Percentiles rank a stretch among this genome's conserved stretches.
Evolutionary conservation across 352 stramenopile species (phyloP).

Genomic region (Elongisporangium anandrum): DNA sequence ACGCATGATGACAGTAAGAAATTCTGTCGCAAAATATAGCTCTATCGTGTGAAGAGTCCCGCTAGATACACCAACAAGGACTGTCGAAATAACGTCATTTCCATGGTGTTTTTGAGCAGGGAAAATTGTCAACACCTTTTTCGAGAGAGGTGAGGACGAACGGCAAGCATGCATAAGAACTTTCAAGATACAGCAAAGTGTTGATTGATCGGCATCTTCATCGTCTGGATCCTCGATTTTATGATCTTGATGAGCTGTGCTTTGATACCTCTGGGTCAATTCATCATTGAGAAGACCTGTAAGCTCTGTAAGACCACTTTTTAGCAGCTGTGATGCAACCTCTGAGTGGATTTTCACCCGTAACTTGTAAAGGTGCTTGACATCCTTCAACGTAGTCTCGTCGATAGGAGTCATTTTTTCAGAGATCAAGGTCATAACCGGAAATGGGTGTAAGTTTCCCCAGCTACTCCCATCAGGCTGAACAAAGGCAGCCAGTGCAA

Average conservation of each 20-base stretch:
- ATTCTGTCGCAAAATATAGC: constrained; percentile 58
- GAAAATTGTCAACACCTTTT: constrained; percentile 38
- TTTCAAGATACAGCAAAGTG: constrained; percentile 67
- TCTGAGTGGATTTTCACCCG: constrained; percentile 14
- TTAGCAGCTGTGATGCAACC: constrained; percentile 53
- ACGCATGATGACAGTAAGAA: constrained; percentile 57
- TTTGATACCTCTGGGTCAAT: constrained; percentile 26
- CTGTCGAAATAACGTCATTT: constrained; percentile 38
- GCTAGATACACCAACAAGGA: constrained; percentile 23
- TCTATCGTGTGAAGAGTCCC: constrained; percentile 38
- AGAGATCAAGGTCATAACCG: constrained; percentile 36
- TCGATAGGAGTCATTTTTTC: constrained; percentile 10
- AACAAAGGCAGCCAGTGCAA: constrained; percentile 64
- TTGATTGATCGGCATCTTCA: constrained; percentile 65
- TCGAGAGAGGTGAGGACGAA: constrained; percentile 58
- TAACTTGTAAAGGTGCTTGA: constrained; percentile 12
- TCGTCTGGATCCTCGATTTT: constrained; percentile 33
- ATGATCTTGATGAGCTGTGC: constrained; percentile 22
- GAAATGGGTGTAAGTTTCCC: constrained; percentile 49
- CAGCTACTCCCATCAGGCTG: constrained; percentile 62
- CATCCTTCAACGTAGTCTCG: constrained; percentile 4
- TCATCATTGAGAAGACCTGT: constrained; percentile 45
- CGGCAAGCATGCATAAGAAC: constrained; percentile 63
- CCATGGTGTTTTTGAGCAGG: constrained; percentile 15
- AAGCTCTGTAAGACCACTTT: constrained; percentile 40